Evolutionary conservation across 176 grass and related monocot species (phyloP), one percentile per base, ranked within the genome.

Genomic region (Secale cereale): DNA sequence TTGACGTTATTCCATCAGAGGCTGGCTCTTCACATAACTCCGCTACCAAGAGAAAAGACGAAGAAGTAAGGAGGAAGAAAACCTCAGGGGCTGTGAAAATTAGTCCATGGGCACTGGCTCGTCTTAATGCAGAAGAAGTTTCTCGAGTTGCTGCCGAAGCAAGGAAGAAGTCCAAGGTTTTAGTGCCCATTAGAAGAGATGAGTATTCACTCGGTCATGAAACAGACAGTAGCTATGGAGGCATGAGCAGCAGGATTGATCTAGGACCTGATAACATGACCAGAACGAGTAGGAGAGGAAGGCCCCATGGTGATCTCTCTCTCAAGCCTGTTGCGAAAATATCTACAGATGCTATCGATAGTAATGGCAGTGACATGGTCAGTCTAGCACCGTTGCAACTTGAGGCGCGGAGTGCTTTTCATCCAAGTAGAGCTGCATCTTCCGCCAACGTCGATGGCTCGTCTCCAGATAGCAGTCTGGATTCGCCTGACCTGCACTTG

Each of bases 61-160:
- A 88, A 56, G 91, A 99, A 29, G 88, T 86, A 77, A 82, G 59
- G 90, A 90, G 50, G 56, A 99, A 88, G 79, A 94, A 83, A 84
- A 88, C 89, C 85, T 87, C 83, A 81, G 84, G 84, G 40, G 76
- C 84, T 61, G 79, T 99, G 48, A 96, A 96, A 92, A 96, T 99
- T 69, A 99, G 90, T 70, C 97, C 97, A 82, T 99, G 97, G 97
- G 93, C 88, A 23, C 63, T 99, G 68, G 97, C 97, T 85, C 93
- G 97, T 76, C 90, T 99, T 70, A 99, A 99, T 40, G 97, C 97
- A 28, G 93, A 99, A 79, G 97, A 99, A 81, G 97, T 99, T 81
- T 99, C 97, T 12, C 94, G 92, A 91, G 93, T 93, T 85, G 93
- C 97, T 74, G 93, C 90, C 8, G 91, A 94, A 54, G 97, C 97